Evolutionary conservation across 2,329 filamentous ascomycete species (phyloP).

Genomic region (Lojkania enalia): DNA sequence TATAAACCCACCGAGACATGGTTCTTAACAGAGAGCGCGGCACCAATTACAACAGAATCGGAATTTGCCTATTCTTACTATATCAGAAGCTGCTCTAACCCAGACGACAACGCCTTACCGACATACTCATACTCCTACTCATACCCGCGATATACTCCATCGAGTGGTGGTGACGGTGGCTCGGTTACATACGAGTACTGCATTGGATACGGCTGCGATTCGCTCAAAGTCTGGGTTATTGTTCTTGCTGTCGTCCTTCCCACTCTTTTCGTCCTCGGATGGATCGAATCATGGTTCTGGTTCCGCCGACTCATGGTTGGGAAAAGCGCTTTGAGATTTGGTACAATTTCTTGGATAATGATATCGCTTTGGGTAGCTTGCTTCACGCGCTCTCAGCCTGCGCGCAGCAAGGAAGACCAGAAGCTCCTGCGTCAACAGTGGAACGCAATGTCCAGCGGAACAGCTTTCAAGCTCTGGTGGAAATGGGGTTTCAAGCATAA

Average conservation of each 20-base stretch:
- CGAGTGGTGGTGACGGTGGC: constrained; percentile 10
- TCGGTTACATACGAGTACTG: constrained; percentile 8
- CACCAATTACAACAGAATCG: constrained; percentile 24
- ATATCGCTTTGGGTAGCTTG: constrained; percentile 35
- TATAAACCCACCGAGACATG: constrained; percentile 26
- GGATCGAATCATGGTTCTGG: constrained; percentile 40
- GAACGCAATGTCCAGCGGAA: constrained; percentile 29
- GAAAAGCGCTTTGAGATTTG: constrained; percentile 32
- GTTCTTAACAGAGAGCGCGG: constrained; percentile 29
- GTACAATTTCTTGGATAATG: constrained; percentile 37
- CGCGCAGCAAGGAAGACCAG: constrained; percentile 35
- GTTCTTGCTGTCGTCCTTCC: constrained; percentile 32
- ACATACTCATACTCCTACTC: too few relatives aligned
- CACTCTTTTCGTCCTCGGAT: constrained; percentile 35
- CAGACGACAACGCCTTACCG: constrained; percentile 10
- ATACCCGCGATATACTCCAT: too few relatives aligned
- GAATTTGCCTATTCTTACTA: constrained; percentile 32
- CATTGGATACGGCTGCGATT: constrained; percentile 20
- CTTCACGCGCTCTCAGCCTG: constrained; percentile 38
- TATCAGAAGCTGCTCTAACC: constrained; percentile 23
- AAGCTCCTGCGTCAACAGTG: constrained; percentile 34
- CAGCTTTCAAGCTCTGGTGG: constrained; percentile 38
- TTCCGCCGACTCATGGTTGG: constrained; percentile 41
- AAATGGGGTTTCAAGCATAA: constrained; percentile 36
- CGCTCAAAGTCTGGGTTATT: constrained; percentile 31